Evolutionary conservation across 148 eudicot species (phyloP).

Genomic region (Silene conica): DNA sequence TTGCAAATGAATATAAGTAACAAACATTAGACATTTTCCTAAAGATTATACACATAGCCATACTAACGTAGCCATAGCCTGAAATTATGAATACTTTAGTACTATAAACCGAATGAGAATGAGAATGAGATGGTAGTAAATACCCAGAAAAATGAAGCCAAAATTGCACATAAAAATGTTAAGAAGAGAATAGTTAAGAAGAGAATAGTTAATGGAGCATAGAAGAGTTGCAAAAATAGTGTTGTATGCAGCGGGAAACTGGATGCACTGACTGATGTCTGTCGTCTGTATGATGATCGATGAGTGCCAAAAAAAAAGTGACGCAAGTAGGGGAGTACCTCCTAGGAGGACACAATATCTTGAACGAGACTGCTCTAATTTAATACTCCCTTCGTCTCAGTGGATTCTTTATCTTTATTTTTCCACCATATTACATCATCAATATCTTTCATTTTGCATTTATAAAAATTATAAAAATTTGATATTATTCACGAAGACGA

Average conservation of each 20-base stretch:
- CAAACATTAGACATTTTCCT: neutral
- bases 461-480: too few species aligned
- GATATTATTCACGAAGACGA: too few species aligned
- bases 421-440: too few species aligned
- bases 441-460: too few species aligned
- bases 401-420: too few species aligned
- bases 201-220: neutral
- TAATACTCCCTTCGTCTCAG: too few species aligned
- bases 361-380: too few species aligned
- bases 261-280: constrained; percentile 14
- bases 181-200: neutral
- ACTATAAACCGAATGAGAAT: neutral
- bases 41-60: neutral
- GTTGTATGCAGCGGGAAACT: neutral
- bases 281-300: neutral
- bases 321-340: neutral
- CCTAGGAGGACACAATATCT: too few species aligned
- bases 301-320: neutral
- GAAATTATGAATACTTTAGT: too few species aligned
- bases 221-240: neutral
- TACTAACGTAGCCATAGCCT: too few species aligned
- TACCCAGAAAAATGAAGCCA: neutral
- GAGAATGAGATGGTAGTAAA: neutral
- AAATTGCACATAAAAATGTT: neutral
- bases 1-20: neutral